Conservation (phyloP, 495 filamentous ascomycete genomes). For the Trichoderma erinaceum region DNA sequence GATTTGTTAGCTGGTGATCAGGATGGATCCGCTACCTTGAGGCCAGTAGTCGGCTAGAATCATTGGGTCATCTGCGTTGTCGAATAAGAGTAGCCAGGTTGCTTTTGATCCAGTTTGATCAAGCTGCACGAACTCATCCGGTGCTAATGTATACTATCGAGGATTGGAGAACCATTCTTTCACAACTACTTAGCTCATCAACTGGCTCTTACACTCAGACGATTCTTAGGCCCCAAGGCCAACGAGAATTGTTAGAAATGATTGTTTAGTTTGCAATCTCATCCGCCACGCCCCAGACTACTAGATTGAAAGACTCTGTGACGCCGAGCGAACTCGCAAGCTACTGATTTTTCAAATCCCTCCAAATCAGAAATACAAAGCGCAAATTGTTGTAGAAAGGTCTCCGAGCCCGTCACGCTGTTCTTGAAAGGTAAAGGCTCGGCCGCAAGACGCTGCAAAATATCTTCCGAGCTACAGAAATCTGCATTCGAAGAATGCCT, state of each 20-base stretch:
- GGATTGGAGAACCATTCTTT: slow-evolving; percentile 35
- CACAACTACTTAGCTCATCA: slow-evolving; percentile 25
- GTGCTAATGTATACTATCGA: slow-evolving; percentile 17
- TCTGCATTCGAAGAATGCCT: slow-evolving; percentile 20
- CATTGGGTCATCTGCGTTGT: slow-evolving; percentile 31
- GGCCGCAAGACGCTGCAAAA: slow-evolving; percentile 23
- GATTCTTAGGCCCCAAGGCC: slow-evolving; percentile 28
- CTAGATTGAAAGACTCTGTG: slow-evolving; percentile 30
- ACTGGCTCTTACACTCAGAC: slow-evolving; percentile 24
- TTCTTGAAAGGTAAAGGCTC: slow-evolving; percentile 18
- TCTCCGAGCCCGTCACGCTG: slow-evolving; percentile 18
- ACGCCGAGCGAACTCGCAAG: slow-evolving; percentile 25
- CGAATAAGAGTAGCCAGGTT: slow-evolving; percentile 35
- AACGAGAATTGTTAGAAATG: slow-evolving; percentile 28
- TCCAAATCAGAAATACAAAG: slow-evolving; percentile 32
- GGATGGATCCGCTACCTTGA: slow-evolving; percentile 27
- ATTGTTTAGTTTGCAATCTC: slow-evolving; percentile 27
- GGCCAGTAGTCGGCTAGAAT: slow-evolving; percentile 33
- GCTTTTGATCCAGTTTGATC: slow-evolving; percentile 15
- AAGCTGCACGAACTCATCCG: slow-evolving; percentile 18
- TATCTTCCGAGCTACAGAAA: slow-evolving; percentile 28
- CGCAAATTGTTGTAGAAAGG: slow-evolving; percentile 22
- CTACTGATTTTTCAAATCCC: slow-evolving; percentile 38
- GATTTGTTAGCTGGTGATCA: slow-evolving; percentile 39
- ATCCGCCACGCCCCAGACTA: slow-evolving; percentile 38